Percentiles rank a stretch among this genome's conserved stretches.
These are phyloP conservation scores for Aphanomyces stellatus DNA, from an alignment of 352 stramenopile species.

Conservation along the genomic window DNA sequence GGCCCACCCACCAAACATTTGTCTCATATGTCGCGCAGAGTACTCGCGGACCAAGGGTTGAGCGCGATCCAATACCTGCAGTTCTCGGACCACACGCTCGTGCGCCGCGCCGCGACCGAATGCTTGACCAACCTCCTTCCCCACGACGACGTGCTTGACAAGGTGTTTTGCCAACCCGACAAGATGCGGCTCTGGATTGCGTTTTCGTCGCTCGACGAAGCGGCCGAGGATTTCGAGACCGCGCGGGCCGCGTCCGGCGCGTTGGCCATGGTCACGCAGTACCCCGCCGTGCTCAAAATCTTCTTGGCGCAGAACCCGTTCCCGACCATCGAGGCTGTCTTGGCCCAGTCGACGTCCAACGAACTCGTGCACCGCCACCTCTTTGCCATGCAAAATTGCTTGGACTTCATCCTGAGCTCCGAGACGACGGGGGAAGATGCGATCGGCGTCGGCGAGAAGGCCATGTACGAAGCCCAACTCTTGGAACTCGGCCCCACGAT, in stretches of 20 bases:
- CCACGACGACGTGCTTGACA: slow-evolving; percentile 88
- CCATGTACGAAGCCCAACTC: slow-evolving; percentile 12
- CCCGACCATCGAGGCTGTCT: slow-evolving; percentile 43
- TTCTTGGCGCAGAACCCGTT: slow-evolving; percentile 60
- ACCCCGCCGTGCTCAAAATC: slow-evolving; percentile 38
- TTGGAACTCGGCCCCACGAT: neutral
- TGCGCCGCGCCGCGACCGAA: slow-evolving; percentile 94
- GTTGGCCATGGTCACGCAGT: slow-evolving; percentile 89
- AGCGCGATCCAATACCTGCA: slow-evolving; percentile 83
- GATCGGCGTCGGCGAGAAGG: neutral
- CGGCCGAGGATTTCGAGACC: slow-evolving; percentile 87
- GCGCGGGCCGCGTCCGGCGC: slow-evolving; percentile 87
- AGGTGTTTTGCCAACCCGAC: slow-evolving; percentile 88
- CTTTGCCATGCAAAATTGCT: slow-evolving; percentile 69
- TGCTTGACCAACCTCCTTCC: slow-evolving; percentile 94
- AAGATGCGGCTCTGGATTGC: slow-evolving; percentile 92
- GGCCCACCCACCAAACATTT: slow-evolving; percentile 33
- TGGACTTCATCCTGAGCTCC: slow-evolving; percentile 22
- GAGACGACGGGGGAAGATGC: neutral
- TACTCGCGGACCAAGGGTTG: slow-evolving; percentile 32
- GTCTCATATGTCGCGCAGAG: neutral
- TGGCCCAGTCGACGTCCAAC: slow-evolving; percentile 38
- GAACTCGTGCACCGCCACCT: slow-evolving; percentile 66
- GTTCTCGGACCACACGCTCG: slow-evolving; percentile 96
- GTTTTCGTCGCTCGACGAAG: slow-evolving; percentile 87